Percentiles rank a stretch among this genome's conserved stretches.
These are phyloP conservation scores for Pleochaeta shiraiana DNA, from an alignment of 2,329 filamentous ascomycete species.

Conservation along the genomic window DNA sequence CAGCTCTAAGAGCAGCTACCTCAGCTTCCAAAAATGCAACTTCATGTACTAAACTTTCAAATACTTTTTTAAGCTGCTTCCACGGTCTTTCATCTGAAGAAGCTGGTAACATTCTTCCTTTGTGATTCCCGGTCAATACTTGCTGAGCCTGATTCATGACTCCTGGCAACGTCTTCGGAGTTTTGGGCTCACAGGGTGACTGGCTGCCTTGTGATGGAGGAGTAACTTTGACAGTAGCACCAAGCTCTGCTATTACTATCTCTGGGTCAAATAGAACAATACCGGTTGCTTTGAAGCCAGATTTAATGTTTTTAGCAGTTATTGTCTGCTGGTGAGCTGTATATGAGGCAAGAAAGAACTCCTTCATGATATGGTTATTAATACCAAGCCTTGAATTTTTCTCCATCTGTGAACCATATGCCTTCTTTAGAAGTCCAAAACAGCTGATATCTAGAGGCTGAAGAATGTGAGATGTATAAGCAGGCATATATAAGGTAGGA, in stretches of 20 bases:
- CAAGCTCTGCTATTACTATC: background rate
- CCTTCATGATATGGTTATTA: background rate
- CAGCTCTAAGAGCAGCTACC: too few relatives aligned
- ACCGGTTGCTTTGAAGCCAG: background rate
- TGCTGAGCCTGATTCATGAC: background rate
- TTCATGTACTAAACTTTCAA: background rate
- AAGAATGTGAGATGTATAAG: conserved; percentile 18
- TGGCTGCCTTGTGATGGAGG: background rate
- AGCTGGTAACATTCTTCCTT: background rate
- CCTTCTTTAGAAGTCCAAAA: conserved; percentile 18
- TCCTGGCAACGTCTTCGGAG: background rate
- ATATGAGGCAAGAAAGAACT: background rate
- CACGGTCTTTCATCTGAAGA: background rate
- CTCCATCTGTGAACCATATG: background rate
- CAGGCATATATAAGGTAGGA: conserved; percentile 18
- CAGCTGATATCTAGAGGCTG: conserved; percentile 19
- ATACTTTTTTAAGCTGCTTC: background rate
- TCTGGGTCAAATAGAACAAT: background rate
- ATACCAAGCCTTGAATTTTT: background rate
- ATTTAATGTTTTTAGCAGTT: background rate
- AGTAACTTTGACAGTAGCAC: conserved; percentile 12
- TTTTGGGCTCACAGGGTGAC: background rate
- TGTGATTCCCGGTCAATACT: background rate
- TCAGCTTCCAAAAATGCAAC: too few relatives aligned
- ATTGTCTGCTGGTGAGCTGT: background rate